Evolutionary conservation across 805 yeast species (phyloP).

Genomic region (Myxozyma lipomycoides): DNA sequence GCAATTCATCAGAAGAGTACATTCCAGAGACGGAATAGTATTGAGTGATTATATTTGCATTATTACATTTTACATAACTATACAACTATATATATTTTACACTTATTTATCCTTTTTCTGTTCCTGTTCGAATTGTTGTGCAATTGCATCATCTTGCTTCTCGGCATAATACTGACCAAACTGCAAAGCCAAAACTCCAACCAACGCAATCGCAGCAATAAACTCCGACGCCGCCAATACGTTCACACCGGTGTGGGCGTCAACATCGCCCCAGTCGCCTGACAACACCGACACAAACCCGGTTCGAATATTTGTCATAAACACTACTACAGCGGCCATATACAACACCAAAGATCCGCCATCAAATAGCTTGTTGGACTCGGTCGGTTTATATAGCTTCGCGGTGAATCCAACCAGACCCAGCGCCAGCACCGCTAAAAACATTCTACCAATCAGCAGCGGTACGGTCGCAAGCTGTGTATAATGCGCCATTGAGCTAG

Average conservation of each 20-base stretch:
- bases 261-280: conserved; percentile 93
- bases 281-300: conserved; percentile 66
- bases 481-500: conserved; percentile 67
- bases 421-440: conserved; percentile 57
- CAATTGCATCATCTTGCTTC: conserved; percentile 47
- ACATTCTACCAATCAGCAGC: conserved; percentile 50
- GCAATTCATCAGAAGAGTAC: conserved; percentile 9
- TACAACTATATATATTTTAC: no score
- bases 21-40: conserved; percentile 20
- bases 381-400: conserved; percentile 82
- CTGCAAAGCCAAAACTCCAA: conserved; percentile 82
- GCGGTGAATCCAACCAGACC: conserved; percentile 71
- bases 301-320: conserved; percentile 77
- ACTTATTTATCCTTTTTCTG: not conserved
- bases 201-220: conserved; percentile 63
- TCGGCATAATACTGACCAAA: conserved; percentile 85
- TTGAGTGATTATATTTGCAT: not conserved
- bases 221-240: conserved; percentile 88
- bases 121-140: conserved; percentile 13
- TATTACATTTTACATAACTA: no score
- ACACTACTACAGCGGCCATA: conserved; percentile 70
- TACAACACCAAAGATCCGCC: conserved; percentile 77
- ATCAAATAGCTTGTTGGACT: conserved; percentile 81
- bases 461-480: conserved; percentile 68
- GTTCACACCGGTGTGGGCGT: conserved; percentile 75